phyloP scores from a whole-genome alignment of 306 rosid species.

The Fagus sylvatica region DNA sequence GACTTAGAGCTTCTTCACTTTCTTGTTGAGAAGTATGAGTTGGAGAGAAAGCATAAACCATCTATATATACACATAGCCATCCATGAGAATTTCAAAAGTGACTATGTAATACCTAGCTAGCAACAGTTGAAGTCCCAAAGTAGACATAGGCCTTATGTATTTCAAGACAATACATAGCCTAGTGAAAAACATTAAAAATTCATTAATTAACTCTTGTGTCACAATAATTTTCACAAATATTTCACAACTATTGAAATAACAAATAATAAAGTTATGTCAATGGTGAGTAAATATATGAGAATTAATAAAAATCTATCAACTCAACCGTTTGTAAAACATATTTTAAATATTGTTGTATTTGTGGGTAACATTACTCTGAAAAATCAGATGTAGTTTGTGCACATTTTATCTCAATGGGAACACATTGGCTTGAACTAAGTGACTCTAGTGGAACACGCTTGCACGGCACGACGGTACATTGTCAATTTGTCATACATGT shows the following conservation, averaged over 20 bases:
- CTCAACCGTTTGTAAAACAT: no score
- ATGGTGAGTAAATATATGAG: no score
- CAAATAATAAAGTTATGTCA: no score
- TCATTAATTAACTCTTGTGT: no score
- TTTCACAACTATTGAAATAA: no score
- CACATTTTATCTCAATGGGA: background rate
- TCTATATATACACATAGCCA: constrained; percentile 26
- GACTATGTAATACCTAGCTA: constrained; percentile 4
- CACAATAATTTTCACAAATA: no score
- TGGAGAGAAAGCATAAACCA: constrained; percentile 10
- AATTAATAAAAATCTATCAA: no score
- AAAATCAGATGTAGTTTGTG: background rate
- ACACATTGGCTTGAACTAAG: constrained; percentile 10
- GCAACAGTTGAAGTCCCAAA: background rate
- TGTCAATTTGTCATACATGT: background rate
- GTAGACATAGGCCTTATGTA: constrained; percentile 22
- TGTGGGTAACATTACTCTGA: no score
- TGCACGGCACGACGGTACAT: constrained; percentile 37
- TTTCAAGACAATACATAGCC: constrained; percentile 12
- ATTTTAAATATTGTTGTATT: no score
- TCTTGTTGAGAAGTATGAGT: constrained; percentile 12
- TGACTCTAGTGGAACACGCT: constrained; percentile 69
- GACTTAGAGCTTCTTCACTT: background rate
- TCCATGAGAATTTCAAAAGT: constrained; percentile 21
- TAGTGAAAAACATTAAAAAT: constrained; percentile 22